Conservation (phyloP, 257 asterid species). For the Forsythia viridissima region DNA sequence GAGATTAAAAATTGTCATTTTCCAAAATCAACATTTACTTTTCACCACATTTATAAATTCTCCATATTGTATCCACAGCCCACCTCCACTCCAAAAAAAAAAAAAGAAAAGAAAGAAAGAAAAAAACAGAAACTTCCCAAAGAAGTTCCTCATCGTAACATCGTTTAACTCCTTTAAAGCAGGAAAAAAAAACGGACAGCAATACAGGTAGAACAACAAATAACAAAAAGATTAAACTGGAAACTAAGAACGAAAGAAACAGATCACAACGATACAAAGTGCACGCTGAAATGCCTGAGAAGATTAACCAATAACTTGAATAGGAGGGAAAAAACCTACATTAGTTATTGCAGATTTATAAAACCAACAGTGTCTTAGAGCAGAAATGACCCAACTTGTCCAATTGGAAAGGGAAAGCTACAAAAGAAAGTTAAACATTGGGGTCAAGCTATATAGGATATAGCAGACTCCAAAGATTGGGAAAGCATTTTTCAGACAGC, state of each 20-base stretch:
- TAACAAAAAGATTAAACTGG: no score
- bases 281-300: background rate
- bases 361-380: background rate
- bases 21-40: no score
- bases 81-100: no score
- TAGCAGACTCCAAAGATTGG: background rate
- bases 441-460: background rate
- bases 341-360: background rate
- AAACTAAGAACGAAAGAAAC: background rate
- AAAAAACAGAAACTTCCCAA: no score
- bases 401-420: background rate
- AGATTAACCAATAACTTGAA: background rate
- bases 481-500: background rate
- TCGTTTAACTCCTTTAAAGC: no score
- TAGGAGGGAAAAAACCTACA: background rate
- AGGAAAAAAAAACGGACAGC: no score
- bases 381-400: background rate
- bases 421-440: background rate
- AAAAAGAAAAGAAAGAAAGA: no score
- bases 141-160: no score
- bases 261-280: background rate
- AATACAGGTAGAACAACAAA: no score
- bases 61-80: no score
- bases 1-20: no score
- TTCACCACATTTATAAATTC: no score